Percentiles rank a stretch among this genome's conserved stretches.
These are phyloP conservation scores for Rosa chinensis DNA, from an alignment of 306 rosid species.

Conservation along the genomic window DNA sequence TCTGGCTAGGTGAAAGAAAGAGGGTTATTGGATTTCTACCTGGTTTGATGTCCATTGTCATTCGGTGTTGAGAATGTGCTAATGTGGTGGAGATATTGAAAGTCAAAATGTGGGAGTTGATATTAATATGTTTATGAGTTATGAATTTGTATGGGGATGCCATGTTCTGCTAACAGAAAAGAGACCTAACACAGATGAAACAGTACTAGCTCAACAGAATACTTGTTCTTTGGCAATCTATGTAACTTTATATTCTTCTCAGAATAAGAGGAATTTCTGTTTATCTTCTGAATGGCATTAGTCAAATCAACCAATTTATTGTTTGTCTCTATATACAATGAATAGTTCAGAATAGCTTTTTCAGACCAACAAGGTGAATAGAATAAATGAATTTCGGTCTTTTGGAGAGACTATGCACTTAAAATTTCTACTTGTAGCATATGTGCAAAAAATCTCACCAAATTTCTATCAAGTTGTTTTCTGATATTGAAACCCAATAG, in stretches of 20 bases:
- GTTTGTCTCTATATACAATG: not conserved
- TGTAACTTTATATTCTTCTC: not conserved
- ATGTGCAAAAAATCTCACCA: not conserved
- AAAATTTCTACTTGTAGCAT: not conserved
- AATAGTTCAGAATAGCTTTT: not conserved
- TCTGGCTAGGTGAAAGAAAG: not conserved
- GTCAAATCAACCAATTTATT: not conserved
- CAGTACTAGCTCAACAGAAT: not conserved
- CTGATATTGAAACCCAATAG: not conserved
- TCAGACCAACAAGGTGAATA: not conserved
- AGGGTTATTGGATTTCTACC: not conserved
- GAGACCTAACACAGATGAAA: not conserved
- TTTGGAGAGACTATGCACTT: not conserved
- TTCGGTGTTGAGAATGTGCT: not conserved
- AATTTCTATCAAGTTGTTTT: not conserved
- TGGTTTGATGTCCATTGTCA: not conserved
- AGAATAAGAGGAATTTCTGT: not conserved
- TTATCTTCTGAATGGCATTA: not conserved
- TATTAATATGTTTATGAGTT: conserved; percentile 1
- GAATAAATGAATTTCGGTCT: not conserved
- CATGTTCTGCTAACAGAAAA: not conserved
- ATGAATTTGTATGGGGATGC: not conserved
- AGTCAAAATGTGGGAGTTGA: not conserved
- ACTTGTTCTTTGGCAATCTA: not conserved
- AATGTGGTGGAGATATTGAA: not conserved